Percentiles rank a stretch among this genome's conserved stretches.
Conservation (phyloP, 2,329 filamentous ascomycete species). For the Chaetomium sp. region DNA sequence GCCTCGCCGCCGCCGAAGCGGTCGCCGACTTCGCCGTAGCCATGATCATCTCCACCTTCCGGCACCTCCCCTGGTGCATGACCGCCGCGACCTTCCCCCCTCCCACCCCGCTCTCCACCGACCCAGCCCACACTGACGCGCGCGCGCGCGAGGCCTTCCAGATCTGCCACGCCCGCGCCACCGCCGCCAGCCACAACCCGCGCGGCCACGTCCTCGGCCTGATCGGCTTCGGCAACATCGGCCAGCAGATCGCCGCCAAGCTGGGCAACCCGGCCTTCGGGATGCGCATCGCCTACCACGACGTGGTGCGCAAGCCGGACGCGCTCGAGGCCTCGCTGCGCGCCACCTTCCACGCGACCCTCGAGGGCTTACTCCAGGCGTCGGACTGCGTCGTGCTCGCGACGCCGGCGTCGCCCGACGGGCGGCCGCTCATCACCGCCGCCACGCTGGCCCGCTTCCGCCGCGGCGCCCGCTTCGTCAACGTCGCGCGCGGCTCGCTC, state of each 20-base stretch:
- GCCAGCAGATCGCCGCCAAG: constrained; percentile 64
- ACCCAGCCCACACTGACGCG: constrained; percentile 9
- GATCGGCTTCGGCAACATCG: constrained; percentile 70
- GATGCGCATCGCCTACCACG: constrained; percentile 68
- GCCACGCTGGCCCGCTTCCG: constrained; percentile 55
- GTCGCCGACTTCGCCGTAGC: constrained; percentile 72
- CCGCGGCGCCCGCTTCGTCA: constrained; percentile 61
- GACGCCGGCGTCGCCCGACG: constrained; percentile 54
- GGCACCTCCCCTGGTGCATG: constrained; percentile 66
- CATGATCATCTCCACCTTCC: constrained; percentile 69
- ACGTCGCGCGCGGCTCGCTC: constrained; percentile 65
- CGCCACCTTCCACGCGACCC: constrained; percentile 53
- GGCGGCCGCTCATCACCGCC: constrained; percentile 51
- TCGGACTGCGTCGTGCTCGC: constrained; percentile 66
- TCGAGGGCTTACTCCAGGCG: constrained; percentile 54
- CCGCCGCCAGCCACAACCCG: constrained; percentile 64
- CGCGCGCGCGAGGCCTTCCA: constrained; percentile 46
- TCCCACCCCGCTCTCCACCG: constrained; percentile 30
- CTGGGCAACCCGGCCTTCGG: constrained; percentile 56
- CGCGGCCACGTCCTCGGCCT: constrained; percentile 63
- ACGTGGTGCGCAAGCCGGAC: constrained; percentile 54
- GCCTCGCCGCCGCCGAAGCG: constrained; percentile 69
- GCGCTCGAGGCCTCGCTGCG: constrained; percentile 45
- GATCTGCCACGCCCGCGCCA: constrained; percentile 62
- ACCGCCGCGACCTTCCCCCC: constrained; percentile 52